Evolutionary conservation across 2,329 filamentous ascomycete genomes (phyloP), one percentile per base, ranked within the genome.

Genomic region (Aplosporella prunicola): DNA sequence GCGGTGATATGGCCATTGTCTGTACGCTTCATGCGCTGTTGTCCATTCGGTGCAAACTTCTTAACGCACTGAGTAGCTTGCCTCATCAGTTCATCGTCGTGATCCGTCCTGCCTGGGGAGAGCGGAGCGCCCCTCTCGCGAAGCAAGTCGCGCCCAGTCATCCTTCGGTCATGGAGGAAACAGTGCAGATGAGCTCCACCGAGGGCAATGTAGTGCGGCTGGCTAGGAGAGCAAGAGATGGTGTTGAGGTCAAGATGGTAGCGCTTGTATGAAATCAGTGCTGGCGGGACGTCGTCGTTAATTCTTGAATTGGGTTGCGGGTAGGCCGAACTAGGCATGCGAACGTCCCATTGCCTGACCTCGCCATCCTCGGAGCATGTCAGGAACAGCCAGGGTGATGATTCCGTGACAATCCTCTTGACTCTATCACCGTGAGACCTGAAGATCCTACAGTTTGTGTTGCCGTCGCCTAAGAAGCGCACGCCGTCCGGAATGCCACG

Each of bases 341-440:
- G 66, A 28, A 79, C 53, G 55, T 82, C 78, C 72, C 77, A 82
- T 48, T 82, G 78, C 31, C 78, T 66, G 20, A 82, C 76, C 45
- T 81, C 78, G 17, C 78, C 78, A 55, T 82, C 78, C 50, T 82
- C 78, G 0, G 76, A 80, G 52, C 78, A 82, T 1, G 76, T 82
- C 38, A 82, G 56, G 49, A 82, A 82, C n/a, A 79, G 65, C 52
- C 76, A 66, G 0, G 78, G 78, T 3, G 74, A 80, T 5, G 74
- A 76, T 49, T 82, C 78, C 0, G 78, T 82, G 22, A 82, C 75
- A 32, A 82, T 80, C 22, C 78, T 66, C 60, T 82, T 82, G 20
- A 78, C 78, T 9, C 78, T 67, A 49, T 81, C 76, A 6, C 67
- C 68, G 51, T 82, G 78, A 41, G 72, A 78, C 39, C 69, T 64